Conservation (phyloP, 1,284 basidiomycete genomes). For the Malassezia caprae region DNA sequence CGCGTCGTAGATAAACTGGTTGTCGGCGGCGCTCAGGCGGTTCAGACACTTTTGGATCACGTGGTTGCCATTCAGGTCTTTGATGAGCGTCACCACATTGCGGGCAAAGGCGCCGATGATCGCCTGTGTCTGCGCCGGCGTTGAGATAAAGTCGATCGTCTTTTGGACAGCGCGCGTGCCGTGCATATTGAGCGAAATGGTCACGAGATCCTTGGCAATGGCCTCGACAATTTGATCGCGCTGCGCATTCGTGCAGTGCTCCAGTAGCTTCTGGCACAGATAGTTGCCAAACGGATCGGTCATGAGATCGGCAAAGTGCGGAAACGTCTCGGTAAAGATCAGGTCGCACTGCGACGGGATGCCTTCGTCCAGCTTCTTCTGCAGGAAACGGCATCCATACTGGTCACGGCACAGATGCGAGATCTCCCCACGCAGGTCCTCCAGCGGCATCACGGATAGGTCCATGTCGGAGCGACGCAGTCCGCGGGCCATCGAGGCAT, state of each 20-base stretch:
- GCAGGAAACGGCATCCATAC: slow-evolving; percentile 93
- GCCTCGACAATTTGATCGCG: slow-evolving; percentile 94
- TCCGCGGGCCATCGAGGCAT: neutral
- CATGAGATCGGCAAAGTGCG: slow-evolving; percentile 97
- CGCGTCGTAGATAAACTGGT: slow-evolving; percentile 99
- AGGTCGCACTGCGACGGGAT: slow-evolving; percentile 66
- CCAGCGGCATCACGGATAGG: slow-evolving; percentile 72
- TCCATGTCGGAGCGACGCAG: slow-evolving; percentile 16
- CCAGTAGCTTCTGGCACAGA: slow-evolving; percentile 93
- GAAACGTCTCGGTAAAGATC: slow-evolving; percentile 97
- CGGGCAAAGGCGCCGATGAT: slow-evolving; percentile 93
- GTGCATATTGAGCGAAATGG: slow-evolving; percentile 99
- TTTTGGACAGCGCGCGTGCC: slow-evolving; percentile 98
- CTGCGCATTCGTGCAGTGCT: slow-evolving; percentile 95
- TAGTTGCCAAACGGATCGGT: slow-evolving; percentile 99
- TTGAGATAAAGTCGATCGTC: slow-evolving; percentile 90
- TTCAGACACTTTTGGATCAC: slow-evolving; percentile 99
- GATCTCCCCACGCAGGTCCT: slow-evolving; percentile 87
- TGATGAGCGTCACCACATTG: slow-evolving; percentile 97
- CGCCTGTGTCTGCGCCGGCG: slow-evolving; percentile 70
- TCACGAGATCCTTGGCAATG: slow-evolving; percentile 90
- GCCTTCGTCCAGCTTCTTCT: slow-evolving; percentile 99
- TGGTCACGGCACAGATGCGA: slow-evolving; percentile 92
- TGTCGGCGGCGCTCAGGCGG: slow-evolving; percentile 92
- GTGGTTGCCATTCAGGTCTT: slow-evolving; percentile 98